These are phyloP conservation scores for Plantago elongata DNA, from an alignment of 257 asterid species.

Conservation along the genomic window DNA sequence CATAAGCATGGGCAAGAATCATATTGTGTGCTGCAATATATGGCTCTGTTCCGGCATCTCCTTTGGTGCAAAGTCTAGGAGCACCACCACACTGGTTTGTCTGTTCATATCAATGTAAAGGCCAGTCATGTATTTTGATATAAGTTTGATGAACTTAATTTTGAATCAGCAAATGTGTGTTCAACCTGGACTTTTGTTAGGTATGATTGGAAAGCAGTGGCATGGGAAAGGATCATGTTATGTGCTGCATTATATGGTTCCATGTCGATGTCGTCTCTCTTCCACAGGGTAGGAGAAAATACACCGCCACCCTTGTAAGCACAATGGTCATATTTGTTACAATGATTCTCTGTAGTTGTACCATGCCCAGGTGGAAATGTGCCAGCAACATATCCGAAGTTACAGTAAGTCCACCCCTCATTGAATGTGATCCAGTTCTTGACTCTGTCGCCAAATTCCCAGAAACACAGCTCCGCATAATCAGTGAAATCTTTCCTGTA, in stretches of 20 bases:
- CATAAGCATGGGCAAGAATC: constrained; percentile 33
- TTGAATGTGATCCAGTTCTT: constrained; percentile 32
- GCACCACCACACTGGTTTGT: background rate
- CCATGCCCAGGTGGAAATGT: constrained; percentile 17
- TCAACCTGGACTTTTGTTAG: no score
- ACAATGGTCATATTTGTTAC: no score
- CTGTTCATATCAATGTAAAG: no score
- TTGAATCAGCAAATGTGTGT: background rate
- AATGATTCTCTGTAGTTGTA: background rate
- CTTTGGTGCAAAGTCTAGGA: constrained; percentile 7
- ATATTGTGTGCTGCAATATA: constrained; percentile 29
- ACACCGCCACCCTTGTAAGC: no score
- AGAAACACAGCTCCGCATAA: constrained; percentile 28
- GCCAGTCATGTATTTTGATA: no score
- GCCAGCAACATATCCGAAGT: constrained; percentile 9
- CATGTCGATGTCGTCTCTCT: no score
- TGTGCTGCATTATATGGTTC: no score
- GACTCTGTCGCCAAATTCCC: constrained; percentile 33
- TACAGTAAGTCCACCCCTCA: constrained; percentile 24
- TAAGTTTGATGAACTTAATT: background rate
- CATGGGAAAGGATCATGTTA: no score
- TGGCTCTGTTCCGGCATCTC: constrained; percentile 33
- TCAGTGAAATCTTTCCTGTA: constrained; percentile 25
- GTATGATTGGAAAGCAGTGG: no score
- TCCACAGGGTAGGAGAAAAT: no score